Evolutionary conservation across 2,329 filamentous ascomycete species (phyloP).

Genomic region (Alternaria alternata): DNA sequence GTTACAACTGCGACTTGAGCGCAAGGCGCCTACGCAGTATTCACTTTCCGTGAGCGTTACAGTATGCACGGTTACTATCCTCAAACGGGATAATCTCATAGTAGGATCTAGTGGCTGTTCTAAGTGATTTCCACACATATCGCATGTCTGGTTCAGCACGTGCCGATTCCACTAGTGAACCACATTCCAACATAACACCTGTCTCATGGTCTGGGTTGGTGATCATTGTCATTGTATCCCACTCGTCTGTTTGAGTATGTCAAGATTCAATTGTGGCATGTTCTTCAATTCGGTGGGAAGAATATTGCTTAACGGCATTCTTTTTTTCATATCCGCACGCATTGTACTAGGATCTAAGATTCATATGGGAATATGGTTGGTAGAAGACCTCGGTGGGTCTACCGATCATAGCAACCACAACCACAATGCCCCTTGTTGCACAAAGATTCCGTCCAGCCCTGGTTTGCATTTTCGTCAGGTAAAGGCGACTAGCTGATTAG

Average conservation of each 20-base stretch:
- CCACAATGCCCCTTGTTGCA: background rate
- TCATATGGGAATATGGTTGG: background rate
- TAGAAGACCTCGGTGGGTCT: background rate
- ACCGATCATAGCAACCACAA: slow-evolving; percentile 17
- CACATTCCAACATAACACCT: background rate
- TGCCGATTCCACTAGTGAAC: slow-evolving; percentile 9
- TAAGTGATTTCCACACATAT: background rate
- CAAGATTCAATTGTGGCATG: background rate
- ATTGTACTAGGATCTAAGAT: background rate
- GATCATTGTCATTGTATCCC: background rate
- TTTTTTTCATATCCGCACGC: background rate
- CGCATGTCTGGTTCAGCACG: background rate
- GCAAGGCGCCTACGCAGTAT: background rate
- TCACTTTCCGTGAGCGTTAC: background rate
- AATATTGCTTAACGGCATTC: background rate
- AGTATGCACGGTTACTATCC: background rate
- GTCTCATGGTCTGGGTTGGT: background rate
- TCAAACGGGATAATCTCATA: background rate
- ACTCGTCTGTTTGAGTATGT: background rate
- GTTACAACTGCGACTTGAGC: background rate
- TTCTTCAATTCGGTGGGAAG: background rate
- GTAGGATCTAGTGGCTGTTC: background rate
- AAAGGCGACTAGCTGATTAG: background rate
- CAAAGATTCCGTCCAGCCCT: slow-evolving; percentile 3
- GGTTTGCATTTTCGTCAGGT: background rate